These are phyloP conservation scores for Mallotus nudiflorus DNA, from an alignment of 345 rosid species.

Conservation along the genomic window DNA sequence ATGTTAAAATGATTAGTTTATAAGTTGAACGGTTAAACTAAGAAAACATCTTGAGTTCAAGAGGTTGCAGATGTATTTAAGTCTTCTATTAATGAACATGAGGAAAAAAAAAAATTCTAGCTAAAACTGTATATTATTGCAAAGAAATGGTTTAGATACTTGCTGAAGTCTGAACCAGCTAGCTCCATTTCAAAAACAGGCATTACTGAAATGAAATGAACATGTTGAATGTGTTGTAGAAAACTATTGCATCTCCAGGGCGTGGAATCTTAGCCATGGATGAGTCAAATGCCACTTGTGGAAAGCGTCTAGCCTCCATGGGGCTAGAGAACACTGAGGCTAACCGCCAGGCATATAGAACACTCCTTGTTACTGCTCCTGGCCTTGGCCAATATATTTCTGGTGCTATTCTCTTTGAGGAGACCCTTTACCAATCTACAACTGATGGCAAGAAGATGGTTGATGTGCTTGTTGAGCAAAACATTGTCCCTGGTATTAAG, in stretches of 20 bases:
- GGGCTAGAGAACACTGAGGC: constrained; percentile 96
- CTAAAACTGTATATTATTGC: too few species aligned
- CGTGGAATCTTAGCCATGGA: constrained; percentile 98
- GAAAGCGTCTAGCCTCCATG: constrained; percentile 85
- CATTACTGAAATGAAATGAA: not conserved
- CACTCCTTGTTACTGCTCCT: constrained; percentile 71
- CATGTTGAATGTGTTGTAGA: constrained; percentile 38
- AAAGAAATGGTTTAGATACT: too few species aligned
- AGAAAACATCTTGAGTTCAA: too few species aligned
- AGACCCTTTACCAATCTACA: constrained; percentile 93
- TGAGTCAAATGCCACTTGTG: constrained; percentile 96
- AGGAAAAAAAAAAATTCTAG: too few species aligned
- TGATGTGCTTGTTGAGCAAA: constrained; percentile 81
- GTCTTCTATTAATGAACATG: too few species aligned
- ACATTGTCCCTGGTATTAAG: constrained; percentile 95
- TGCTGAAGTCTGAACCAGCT: too few species aligned
- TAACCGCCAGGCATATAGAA: constrained; percentile 91
- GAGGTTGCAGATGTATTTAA: too few species aligned
- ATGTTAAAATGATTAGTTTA: too few species aligned
- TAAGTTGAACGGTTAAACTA: too few species aligned
- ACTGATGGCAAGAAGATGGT: constrained; percentile 83
- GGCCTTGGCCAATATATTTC: constrained; percentile 84
- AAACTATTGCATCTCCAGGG: constrained; percentile 89
- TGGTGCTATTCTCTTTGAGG: constrained; percentile 91
- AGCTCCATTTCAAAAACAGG: not conserved